Percentiles rank a stretch among this genome's conserved stretches.
These are phyloP conservation scores for Trematosphaeria pertusa DNA, from an alignment of 2,329 filamentous ascomycete genomes.

Conservation along the genomic window DNA sequence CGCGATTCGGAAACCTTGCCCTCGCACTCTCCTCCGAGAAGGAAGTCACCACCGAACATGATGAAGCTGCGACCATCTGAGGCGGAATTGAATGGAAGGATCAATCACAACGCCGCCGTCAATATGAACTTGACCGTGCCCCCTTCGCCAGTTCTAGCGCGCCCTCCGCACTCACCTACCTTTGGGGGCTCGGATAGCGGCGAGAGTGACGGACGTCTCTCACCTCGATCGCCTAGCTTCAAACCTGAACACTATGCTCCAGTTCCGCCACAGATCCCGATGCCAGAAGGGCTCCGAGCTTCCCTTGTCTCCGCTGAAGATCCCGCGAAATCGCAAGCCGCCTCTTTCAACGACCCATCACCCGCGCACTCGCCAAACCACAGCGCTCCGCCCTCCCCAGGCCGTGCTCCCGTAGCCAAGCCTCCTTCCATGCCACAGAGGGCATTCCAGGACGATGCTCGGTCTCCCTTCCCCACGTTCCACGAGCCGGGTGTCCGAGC, in stretches of 20 bases:
- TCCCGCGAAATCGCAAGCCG: conserved; percentile 33
- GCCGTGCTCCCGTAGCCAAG: conserved; percentile 30
- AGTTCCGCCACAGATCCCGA: conserved; percentile 27
- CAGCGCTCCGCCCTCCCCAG: conserved; percentile 32
- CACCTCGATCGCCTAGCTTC: conserved; percentile 30
- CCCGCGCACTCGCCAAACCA: conserved; percentile 26
- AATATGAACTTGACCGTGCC: conserved; percentile 45
- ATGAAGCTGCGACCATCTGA: conserved; percentile 44
- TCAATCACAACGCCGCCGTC: conserved; percentile 41
- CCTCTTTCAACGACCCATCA: conserved; percentile 33
- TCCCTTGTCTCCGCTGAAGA: conserved; percentile 31
- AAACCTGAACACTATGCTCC: conserved; percentile 36
- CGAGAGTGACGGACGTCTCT: conserved; percentile 27
- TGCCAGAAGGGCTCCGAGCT: conserved; percentile 33
- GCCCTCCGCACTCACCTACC: conserved; percentile 24
- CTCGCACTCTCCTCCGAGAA: conserved; percentile 17
- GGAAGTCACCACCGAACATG: conserved; percentile 30
- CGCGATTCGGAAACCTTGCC: conserved; percentile 27
- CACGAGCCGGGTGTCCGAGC: conserved; percentile 26
- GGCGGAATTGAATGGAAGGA: conserved; percentile 45
- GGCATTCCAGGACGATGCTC: conserved; percentile 28
- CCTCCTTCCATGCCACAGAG: conserved; percentile 34
- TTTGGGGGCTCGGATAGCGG: conserved; percentile 39
- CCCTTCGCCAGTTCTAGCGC: conserved; percentile 36
- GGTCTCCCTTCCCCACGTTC: conserved; percentile 27